Percentiles rank a stretch among this genome's conserved stretches.
Evolutionary conservation across 179 eudicot species (phyloP).

Genomic region (Silene vulgaris): DNA sequence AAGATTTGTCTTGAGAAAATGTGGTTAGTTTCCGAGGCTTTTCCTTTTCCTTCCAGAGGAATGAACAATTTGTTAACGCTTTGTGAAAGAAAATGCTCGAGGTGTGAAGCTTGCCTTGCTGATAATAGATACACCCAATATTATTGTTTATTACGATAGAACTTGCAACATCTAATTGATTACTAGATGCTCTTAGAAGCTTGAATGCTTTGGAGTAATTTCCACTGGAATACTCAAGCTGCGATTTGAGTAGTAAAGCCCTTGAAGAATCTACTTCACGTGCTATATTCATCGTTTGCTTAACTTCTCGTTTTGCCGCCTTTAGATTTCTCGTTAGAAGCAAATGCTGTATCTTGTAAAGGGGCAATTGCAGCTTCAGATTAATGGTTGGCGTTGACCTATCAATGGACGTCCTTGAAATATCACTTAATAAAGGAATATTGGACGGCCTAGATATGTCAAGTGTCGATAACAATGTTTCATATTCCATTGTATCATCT

Average conservation of each 20-base stretch:
- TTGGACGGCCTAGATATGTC: conserved; percentile 51
- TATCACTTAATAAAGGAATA: conserved; percentile 45
- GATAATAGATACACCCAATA: conserved; percentile 78
- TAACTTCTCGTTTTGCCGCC: conserved; percentile 92
- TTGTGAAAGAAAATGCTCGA: conserved; percentile 65
- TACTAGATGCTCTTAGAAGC: conserved; percentile 75
- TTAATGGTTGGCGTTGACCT: conserved; percentile 49
- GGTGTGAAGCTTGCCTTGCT: conserved; percentile 64
- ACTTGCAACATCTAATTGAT: conserved; percentile 51
- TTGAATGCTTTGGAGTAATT: conserved; percentile 76
- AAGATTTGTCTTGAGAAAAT: conserved; percentile 74
- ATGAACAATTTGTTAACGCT: conserved; percentile 56
- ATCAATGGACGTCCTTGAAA: conserved; percentile 43
- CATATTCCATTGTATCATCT: conserved; percentile 79
- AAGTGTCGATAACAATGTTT: conserved; percentile 60
- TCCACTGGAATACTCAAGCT: conserved; percentile 85
- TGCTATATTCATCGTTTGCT: conserved; percentile 69
- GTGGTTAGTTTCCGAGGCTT: conserved; percentile 60
- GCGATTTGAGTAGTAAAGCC: conserved; percentile 80
- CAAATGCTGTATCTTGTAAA: conserved; percentile 65
- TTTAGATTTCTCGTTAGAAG: conserved; percentile 68
- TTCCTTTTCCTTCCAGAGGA: conserved; percentile 43
- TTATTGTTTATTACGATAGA: conserved; percentile 71
- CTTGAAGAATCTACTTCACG: conserved; percentile 76
- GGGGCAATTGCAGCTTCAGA: conserved; percentile 76